Conservation (phyloP, 2,329 filamentous ascomycete species). For the Knufia fluminis region DNA sequence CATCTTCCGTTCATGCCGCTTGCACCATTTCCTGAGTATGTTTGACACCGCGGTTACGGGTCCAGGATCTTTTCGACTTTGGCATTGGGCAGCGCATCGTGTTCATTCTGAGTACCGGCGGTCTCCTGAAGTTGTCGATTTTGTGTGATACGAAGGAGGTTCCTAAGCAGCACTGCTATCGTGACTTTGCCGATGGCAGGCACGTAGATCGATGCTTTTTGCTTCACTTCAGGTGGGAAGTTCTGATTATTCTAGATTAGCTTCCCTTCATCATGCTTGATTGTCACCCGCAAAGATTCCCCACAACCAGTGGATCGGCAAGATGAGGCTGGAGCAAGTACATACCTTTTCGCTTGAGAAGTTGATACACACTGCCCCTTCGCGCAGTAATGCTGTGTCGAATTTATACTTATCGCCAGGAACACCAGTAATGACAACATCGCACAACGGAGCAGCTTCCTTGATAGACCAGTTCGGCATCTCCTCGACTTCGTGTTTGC, state of each 20-base stretch:
- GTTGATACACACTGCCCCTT: slow-evolving; percentile 97
- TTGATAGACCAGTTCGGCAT: slow-evolving; percentile 62
- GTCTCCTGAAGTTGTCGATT: slow-evolving; percentile 22
- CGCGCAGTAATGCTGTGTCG: slow-evolving; percentile 68
- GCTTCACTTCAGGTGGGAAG: slow-evolving; percentile 81
- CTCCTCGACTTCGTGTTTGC: slow-evolving; percentile 76
- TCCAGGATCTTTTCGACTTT: background rate
- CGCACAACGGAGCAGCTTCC: slow-evolving; percentile 75
- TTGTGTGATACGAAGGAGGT: slow-evolving; percentile 61
- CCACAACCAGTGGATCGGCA: background rate
- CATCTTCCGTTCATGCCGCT: no score
- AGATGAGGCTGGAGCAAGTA: background rate
- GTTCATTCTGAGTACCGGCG: background rate
- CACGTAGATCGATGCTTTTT: slow-evolving; percentile 93
- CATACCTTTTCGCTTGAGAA: slow-evolving; percentile 78
- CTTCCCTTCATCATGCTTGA: background rate
- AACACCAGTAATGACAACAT: slow-evolving; percentile 91
- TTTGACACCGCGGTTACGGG: no score
- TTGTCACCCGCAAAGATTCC: background rate
- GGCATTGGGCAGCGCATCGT: background rate
- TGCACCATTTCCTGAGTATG: no score
- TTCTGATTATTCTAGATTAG: slow-evolving; percentile 44
- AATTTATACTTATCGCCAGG: slow-evolving; percentile 85
- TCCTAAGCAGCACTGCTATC: slow-evolving; percentile 81
- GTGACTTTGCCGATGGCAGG: slow-evolving; percentile 97